Percentiles rank a stretch among this genome's conserved stretches.
Evolutionary conservation across 2,329 filamentous ascomycete species (phyloP).

Genomic region (Pyrenophora graminea): DNA sequence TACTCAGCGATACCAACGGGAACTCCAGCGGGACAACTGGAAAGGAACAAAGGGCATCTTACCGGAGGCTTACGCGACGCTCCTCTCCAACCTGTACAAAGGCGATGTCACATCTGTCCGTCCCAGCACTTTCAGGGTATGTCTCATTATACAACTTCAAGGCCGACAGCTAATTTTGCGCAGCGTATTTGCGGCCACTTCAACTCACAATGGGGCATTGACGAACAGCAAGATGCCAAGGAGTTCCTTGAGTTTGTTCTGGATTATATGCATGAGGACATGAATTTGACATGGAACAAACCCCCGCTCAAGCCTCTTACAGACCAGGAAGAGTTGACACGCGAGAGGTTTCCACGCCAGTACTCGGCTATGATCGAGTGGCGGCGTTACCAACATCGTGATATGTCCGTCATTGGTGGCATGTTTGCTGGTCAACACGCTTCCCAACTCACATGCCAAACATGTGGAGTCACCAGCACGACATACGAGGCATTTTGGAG

Average conservation of each 20-base stretch:
- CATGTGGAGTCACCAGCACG: conserved; percentile 65
- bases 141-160: background rate
- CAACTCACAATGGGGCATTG: conserved; percentile 71
- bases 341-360: conserved; percentile 64
- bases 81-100: conserved; percentile 67
- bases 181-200: conserved; percentile 65
- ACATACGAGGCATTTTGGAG: conserved; percentile 73
- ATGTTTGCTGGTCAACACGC: conserved; percentile 77
- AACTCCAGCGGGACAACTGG: conserved; percentile 65
- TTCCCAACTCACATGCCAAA: conserved; percentile 63
- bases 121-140: conserved; percentile 53
- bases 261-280: conserved; percentile 81
- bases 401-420: conserved; percentile 75
- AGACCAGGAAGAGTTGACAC: conserved; percentile 62
- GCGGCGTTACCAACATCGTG: conserved; percentile 69
- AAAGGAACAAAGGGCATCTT: conserved; percentile 67
- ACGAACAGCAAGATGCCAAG: conserved; percentile 84
- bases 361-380: conserved; percentile 75
- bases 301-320: conserved; percentile 63
- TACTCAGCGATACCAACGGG: conserved; percentile 63
- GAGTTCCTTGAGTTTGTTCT: conserved; percentile 87
- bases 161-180: conserved; percentile 20
- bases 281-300: conserved; percentile 70
- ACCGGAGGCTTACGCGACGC: conserved; percentile 64
- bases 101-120: conserved; percentile 55